phyloP scores from a whole-genome alignment of 805 yeast genomes.

The Komagataella ulmi region DNA sequence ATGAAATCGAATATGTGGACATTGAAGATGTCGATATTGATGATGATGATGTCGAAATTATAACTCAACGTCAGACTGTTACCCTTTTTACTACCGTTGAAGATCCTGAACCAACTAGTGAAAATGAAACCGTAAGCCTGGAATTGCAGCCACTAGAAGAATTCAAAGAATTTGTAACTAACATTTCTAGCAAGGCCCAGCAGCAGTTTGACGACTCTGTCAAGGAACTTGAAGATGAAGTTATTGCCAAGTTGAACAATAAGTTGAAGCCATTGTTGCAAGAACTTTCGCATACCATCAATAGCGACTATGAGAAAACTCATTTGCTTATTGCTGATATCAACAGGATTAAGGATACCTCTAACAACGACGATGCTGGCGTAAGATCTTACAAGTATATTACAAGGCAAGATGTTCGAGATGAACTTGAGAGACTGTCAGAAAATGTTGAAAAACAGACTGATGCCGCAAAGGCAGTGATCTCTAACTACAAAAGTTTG shows the following conservation, averaged over 20 bases:
- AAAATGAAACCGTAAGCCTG: background rate
- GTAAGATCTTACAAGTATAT: conserved; percentile 16
- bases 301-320: conserved; percentile 14
- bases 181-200: conserved; percentile 23
- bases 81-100: background rate
- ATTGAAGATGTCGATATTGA: background rate
- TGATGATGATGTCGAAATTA: background rate
- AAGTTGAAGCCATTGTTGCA: conserved; percentile 20
- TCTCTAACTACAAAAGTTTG: conserved; percentile 16
- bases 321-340: conserved; percentile 13
- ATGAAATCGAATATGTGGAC: background rate
- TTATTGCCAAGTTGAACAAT: conserved; percentile 15
- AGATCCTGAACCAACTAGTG: background rate
- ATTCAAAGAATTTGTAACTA: conserved; percentile 18
- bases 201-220: conserved; percentile 24
- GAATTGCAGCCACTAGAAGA: conserved; percentile 5
- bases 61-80: background rate
- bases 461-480: conserved; percentile 16
- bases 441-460: conserved; percentile 16
- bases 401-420: conserved; percentile 34
- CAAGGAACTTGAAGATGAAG: conserved; percentile 12
- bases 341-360: conserved; percentile 6
- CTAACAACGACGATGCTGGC: background rate
- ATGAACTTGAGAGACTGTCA: conserved; percentile 20
- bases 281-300: conserved; percentile 6